phyloP scores from a whole-genome alignment of 2,329 filamentous ascomycete species.

The Plenodomus lindquistii region DNA sequence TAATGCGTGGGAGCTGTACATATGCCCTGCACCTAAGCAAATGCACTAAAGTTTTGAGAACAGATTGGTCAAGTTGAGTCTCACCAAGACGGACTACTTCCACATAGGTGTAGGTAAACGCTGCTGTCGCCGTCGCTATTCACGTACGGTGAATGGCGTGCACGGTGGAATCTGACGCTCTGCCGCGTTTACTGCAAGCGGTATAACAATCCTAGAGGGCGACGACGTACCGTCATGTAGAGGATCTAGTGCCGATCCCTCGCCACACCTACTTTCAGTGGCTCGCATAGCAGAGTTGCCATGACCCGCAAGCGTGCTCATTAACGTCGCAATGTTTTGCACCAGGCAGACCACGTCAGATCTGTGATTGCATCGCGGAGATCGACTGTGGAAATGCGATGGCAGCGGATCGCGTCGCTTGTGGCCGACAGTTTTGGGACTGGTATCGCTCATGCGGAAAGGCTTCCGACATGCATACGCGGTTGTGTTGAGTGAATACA shows the following conservation, averaged over 20 bases:
- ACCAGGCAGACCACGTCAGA: not conserved
- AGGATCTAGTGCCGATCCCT: slow-evolving; percentile 7
- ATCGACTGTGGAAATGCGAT: not conserved
- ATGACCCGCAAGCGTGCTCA: not conserved
- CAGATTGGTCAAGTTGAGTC: not conserved
- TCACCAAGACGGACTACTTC: not conserved
- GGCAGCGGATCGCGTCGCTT: not conserved
- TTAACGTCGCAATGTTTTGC: not conserved
- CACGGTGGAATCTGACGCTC: slow-evolving; percentile 2
- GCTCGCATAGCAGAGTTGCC: not conserved
- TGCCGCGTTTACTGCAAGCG: slow-evolving; percentile 16
- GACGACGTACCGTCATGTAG: slow-evolving; percentile 3
- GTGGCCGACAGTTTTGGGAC: too few relatives aligned
- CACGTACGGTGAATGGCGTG: not conserved
- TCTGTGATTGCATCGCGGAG: not conserved
- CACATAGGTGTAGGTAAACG: not conserved
- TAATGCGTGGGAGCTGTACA: not conserved
- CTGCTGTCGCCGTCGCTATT: not conserved
- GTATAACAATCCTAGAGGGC: slow-evolving; percentile 15
- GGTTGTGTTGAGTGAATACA: not conserved
- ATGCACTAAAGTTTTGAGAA: not conserved
- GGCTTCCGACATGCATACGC: too few relatives aligned
- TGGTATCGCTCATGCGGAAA: too few relatives aligned
- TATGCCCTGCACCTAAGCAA: not conserved
- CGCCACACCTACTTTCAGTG: slow-evolving; percentile 23